A percentile compares a stretch with the other conserved stretches of the same genome.
These are phyloP conservation scores for Leptomonas pyrrhocoris DNA, from an alignment of 208 protist genomes.

Conservation along the genomic window DNA sequence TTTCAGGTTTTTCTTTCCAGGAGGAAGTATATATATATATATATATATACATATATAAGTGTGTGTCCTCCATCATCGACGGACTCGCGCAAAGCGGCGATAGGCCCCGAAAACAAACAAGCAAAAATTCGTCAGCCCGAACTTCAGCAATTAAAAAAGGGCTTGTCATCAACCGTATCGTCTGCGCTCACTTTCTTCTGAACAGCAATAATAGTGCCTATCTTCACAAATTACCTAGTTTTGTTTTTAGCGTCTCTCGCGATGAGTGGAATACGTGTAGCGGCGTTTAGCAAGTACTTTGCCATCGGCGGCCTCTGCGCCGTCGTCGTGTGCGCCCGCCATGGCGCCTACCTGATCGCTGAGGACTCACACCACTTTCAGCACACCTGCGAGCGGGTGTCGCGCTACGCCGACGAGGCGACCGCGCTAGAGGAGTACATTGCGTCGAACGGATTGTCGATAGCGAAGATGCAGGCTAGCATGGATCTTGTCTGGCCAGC, in stretches of 20 bases:
- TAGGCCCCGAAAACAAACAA: too few species aligned
- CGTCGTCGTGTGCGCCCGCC: constrained; percentile 47
- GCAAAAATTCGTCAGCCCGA: too few species aligned
- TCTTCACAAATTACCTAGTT: too few species aligned
- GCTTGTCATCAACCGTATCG: too few species aligned
- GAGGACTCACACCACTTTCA: constrained; percentile 41
- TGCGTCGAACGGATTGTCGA: constrained; percentile 24
- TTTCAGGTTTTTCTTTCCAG: too few species aligned
- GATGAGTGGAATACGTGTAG: constrained; percentile 53
- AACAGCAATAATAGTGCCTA: too few species aligned
- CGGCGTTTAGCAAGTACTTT: constrained; percentile 64
- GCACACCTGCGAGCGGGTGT: constrained; percentile 39
- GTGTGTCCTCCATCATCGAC: too few species aligned
- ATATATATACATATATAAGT: too few species aligned
- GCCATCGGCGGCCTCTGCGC: constrained; percentile 43
- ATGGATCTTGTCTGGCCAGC: constrained; percentile 15
- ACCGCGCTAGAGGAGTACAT: constrained; percentile 48
- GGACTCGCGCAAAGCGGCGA: too few species aligned
- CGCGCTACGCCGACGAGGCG: constrained; percentile 41
- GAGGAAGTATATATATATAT: too few species aligned
- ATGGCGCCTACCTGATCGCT: constrained; percentile 49
- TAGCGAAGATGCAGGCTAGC: constrained; percentile 22
- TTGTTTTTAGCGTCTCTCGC: background rate
- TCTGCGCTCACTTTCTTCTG: too few species aligned
- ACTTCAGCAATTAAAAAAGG: too few species aligned